Base-by-base conservation (phyloP, 345 rosid species). In the Salix caprea region DNA sequence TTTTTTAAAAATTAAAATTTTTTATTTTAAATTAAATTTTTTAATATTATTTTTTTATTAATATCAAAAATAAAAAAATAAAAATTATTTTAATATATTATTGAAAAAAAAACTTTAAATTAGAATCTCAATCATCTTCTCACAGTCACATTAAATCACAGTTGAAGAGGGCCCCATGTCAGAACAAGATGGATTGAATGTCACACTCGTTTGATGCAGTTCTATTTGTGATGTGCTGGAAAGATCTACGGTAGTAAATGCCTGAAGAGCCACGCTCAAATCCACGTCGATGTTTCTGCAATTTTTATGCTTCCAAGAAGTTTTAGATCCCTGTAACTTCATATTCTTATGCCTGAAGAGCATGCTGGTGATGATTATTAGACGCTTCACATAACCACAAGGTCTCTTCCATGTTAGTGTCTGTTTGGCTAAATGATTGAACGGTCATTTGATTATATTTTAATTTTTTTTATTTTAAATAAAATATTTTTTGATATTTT, bases 111-210 rank as follows among this genome's bases (percentile, higher is more conserved):
- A 32, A 32, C 5, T 32, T 32, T 32, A 32, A 32, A 32, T 32
- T 32, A 32, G 34, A 32, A 32, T 32, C 34, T 32, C 34, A 32
- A 32, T 32, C 34, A 32, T 32, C 34, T 4, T 4, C 34, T 32
- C 34, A 4, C 5, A 32, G 34, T 32, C 34, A 4, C 34, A 32
- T 32, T 32, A 32, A 32, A 48, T 79, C 81, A 60, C 68, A 56
- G 72, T 78, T 71, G 85, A 84, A 64, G 81, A 46, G 70, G 80
- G 71, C 77, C 72, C 81, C 78, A 42, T 37, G n/a, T 79, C 72
- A 80, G 78, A 56, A 14, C 75, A 24, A 12, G 73, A 11, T 11
- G 66, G 65, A n/a, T 37, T 52, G 68, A 73, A 71, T 40, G 79
- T 80, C 23, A 77, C 66, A 44, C 56, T 77, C 72, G 76, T 76